These are phyloP conservation scores for Rhodofomes roseus DNA, from an alignment of 1,284 basidiomycete species.

Conservation along the genomic window DNA sequence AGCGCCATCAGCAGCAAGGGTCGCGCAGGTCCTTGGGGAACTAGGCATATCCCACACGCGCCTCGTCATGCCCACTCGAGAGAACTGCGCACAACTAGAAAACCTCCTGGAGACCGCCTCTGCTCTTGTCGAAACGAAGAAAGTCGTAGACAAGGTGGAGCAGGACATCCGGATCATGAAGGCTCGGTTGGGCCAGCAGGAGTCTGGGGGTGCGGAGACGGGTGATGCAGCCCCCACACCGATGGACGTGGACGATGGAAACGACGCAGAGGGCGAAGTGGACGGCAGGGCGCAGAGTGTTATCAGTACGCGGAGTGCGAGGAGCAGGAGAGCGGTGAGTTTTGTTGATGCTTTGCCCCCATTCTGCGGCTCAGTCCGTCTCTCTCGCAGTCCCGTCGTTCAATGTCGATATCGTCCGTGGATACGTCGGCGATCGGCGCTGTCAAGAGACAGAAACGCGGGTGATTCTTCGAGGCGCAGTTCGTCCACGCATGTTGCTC, in stretches of 20 bases:
- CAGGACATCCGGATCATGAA: slow-evolving; percentile 76
- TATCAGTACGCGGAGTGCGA: slow-evolving; percentile 53
- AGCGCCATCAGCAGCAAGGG: slow-evolving; percentile 65
- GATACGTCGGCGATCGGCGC: slow-evolving; percentile 21
- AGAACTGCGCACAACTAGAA: slow-evolving; percentile 74
- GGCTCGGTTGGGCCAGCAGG: slow-evolving; percentile 59
- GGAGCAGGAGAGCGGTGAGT: slow-evolving; percentile 57
- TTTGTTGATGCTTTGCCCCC: not conserved
- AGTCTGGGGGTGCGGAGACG: slow-evolving; percentile 34
- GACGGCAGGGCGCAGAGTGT: slow-evolving; percentile 65
- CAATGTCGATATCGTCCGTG: slow-evolving; percentile 32
- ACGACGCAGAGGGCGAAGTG: slow-evolving; percentile 30
- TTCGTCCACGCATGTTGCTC: not conserved
- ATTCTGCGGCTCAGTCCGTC: not conserved
- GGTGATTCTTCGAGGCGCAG: not conserved
- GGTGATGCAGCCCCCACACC: slow-evolving; percentile 24
- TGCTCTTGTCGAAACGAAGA: slow-evolving; percentile 82
- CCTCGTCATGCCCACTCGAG: slow-evolving; percentile 88
- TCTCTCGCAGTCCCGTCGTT: slow-evolving; percentile 46
- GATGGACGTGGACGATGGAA: slow-evolving; percentile 35
- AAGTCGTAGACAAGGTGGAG: slow-evolving; percentile 80
- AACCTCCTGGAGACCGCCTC: slow-evolving; percentile 67
- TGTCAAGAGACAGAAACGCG: slow-evolving; percentile 22
- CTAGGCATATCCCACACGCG: slow-evolving; percentile 70
- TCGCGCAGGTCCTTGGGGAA: slow-evolving; percentile 72